Percentiles rank a stretch among this genome's conserved stretches.
Evolutionary conservation across 768 basidiomycete genomes (phyloP).

Genomic region (Cystobasidiopsis lactophilus): DNA sequence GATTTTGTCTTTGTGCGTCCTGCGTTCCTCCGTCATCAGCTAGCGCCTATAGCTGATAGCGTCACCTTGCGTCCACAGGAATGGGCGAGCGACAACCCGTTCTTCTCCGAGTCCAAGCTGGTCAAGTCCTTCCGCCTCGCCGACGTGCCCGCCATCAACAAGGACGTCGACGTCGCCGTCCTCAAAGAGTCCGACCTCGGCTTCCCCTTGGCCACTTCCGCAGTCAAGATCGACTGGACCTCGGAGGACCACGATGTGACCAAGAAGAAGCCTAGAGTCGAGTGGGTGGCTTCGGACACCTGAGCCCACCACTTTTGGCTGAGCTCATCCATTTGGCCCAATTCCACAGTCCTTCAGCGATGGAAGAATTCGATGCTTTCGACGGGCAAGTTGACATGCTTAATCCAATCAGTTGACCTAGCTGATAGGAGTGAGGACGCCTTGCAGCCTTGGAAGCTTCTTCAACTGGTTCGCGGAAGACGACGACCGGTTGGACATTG

Average conservation of each 20-base stretch:
- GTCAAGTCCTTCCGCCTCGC: slow-evolving; percentile 18
- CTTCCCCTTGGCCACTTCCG: neutral
- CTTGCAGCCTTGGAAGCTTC: neutral
- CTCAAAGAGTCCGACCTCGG: neutral
- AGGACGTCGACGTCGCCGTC: neutral
- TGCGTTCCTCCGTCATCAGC: neutral
- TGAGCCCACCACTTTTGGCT: too few species aligned
- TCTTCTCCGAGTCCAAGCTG: slow-evolving; percentile 21
- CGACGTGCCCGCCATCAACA: neutral
- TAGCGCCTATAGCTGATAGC: neutral
- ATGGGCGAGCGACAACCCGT: slow-evolving; percentile 21
- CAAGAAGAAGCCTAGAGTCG: neutral
- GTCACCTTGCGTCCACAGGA: too few species aligned
- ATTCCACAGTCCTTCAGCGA: too few species aligned
- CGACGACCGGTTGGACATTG: neutral
- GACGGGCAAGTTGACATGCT: neutral
- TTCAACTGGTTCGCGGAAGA: neutral
- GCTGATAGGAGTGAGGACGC: neutral
- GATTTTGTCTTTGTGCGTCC: neutral
- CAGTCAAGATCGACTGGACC: neutral
- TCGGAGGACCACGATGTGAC: neutral
- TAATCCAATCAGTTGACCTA: neutral
- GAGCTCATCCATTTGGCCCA: too few species aligned
- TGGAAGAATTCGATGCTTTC: neutral
- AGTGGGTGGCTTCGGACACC: neutral